Conservation (phyloP, 2,329 filamentous ascomycete genomes). For the Paradendryphiella salina region DNA sequence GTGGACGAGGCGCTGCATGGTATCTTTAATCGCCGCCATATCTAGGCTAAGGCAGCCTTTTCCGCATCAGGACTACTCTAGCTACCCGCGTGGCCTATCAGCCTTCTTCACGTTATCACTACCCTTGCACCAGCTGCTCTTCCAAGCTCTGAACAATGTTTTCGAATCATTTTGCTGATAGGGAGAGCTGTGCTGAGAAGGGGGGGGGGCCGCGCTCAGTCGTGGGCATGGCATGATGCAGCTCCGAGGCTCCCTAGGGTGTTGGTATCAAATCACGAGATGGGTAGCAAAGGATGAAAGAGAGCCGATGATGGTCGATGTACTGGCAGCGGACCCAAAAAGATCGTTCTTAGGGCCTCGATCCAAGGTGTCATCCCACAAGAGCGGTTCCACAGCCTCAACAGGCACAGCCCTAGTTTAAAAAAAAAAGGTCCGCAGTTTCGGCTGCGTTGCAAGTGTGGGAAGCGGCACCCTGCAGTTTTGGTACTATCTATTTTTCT, state of each 20-base stretch:
- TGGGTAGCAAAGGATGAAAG: not conserved
- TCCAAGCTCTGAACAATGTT: conserved; percentile 13
- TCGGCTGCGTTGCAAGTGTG: conserved; percentile 10
- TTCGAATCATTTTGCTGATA: conserved; percentile 21
- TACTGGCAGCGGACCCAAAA: not conserved
- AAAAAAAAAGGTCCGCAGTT: conserved; percentile 3
- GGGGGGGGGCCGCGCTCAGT: conserved; percentile 1
- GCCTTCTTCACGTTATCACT: conserved; percentile 20
- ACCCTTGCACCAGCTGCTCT: conserved; percentile 9
- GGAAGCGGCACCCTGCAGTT: conserved; percentile 23
- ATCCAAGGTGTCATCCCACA: conserved; percentile 31
- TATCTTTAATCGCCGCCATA: conserved; percentile 6
- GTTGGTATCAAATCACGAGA: not conserved
- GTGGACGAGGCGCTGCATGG: conserved; percentile 4
- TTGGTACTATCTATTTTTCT: conserved; percentile 8
- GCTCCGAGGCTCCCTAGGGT: not conserved
- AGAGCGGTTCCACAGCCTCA: conserved; percentile 30
- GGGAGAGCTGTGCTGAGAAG: conserved; percentile 2
- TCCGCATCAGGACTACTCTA: conserved; percentile 1
- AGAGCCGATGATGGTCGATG: not conserved
- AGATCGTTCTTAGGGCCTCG: conserved; percentile 1
- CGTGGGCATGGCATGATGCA: conserved; percentile 1
- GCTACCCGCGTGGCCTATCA: conserved; percentile 20
- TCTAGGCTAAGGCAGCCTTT: conserved; percentile 8
- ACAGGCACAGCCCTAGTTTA: conserved; percentile 14